Evolutionary conservation across 805 yeast species (phyloP), one percentile per base, ranked within the genome.

Genomic region (Clavispora santaluciae): DNA sequence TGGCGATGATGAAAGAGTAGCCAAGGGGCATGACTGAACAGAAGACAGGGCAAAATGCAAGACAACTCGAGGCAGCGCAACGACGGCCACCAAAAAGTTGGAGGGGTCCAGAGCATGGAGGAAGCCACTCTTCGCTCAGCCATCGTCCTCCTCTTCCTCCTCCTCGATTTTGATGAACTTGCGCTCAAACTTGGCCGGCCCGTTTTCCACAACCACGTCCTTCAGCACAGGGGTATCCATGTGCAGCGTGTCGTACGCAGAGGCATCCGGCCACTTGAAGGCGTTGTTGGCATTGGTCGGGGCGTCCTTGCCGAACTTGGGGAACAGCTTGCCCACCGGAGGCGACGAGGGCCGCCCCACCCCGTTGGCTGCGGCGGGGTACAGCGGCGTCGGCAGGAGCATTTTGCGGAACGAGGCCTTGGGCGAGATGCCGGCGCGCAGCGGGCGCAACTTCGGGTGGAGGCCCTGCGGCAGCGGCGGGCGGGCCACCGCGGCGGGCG

Each of bases 301-400:
- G 20, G 31, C 45, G 22, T 45, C 45, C 41, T 44, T 43, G 42
- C 47, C 44, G 16, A 43, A 35, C 22, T 35, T 41, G 34, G 42
- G 44, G 40, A 51, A 48, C 26, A 48, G 50, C 24, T 50, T 50
- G 15, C 57, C 45, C 12, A 57, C 46, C 5, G 63, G 63, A 8
- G 64, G 64, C 17, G 63, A 57, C 25, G 53, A 50, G 6, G 63
- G 48, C 24, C 64, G 49, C 9, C 35, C 29, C 17, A 13, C n/a
- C 6, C 28, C 35, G 21, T 20, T 31, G 21, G 13, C 9, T n/a
- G 18, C 4, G 29, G 18, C n/a, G 33, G 42, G 20, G 31, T 22
- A 8, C 22, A 31, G 21, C 26, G 45, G 39, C 8, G 33, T 6
- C 21, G 37, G 33, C 9, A 3, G 13, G 11, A 22, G 33, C 13